phyloP scores from a whole-genome alignment of 768 basidiomycete genomes.

The Exsudoporus frostii region DNA sequence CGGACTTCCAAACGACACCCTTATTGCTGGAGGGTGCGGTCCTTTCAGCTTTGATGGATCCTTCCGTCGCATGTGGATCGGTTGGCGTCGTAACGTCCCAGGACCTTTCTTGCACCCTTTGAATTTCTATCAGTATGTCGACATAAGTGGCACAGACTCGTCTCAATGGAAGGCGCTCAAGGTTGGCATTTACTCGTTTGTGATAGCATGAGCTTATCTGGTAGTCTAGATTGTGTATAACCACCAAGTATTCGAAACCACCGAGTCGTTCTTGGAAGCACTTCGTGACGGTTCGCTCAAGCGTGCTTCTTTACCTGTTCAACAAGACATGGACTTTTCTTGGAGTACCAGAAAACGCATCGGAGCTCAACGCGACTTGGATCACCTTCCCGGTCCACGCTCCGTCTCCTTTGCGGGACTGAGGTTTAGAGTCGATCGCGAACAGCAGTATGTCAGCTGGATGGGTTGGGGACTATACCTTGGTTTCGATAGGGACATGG shows the following conservation, averaged over 20 bases:
- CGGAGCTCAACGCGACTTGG: conserved; percentile 48
- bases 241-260: conserved; percentile 49
- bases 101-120: conserved; percentile 54
- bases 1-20: conserved; percentile 47
- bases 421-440: conserved; percentile 53
- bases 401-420: conserved; percentile 58
- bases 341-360: conserved; percentile 48
- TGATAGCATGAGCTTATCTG: background rate
- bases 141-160: conserved; percentile 51
- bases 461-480: conserved; percentile 64
- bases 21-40: conserved; percentile 43
- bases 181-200: conserved; percentile 24
- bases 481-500: conserved; percentile 67
- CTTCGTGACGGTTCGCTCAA: conserved; percentile 52
- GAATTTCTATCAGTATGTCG: conserved; percentile 56
- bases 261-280: conserved; percentile 50
- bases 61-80: conserved; percentile 54
- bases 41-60: conserved; percentile 60
- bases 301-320: conserved; percentile 32
- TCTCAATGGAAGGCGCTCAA: conserved; percentile 51
- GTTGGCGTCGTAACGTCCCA: conserved; percentile 47
- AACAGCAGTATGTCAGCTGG: conserved; percentile 58
- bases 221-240: conserved; percentile 51
- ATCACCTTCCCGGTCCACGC: conserved; percentile 62
- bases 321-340: conserved; percentile 33